Evolutionary conservation across 805 yeast species (phyloP).

Genomic region (Zygosaccharomyces lentus): DNA sequence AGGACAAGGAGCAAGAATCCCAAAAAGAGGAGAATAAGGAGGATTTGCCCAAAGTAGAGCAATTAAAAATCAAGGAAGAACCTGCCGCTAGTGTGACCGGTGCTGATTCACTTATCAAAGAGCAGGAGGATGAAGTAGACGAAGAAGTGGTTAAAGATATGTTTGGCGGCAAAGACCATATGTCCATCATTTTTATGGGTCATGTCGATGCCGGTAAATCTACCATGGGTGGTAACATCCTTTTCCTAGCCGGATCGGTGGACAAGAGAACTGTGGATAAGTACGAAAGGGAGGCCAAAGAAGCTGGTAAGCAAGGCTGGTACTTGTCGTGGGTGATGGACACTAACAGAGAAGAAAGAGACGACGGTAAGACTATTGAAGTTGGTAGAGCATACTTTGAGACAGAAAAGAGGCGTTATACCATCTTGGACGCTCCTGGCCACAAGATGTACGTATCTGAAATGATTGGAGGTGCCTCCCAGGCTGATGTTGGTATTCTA

Average conservation of each 20-base stretch:
- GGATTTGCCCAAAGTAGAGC: constrained; percentile 30
- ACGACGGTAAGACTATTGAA: constrained; percentile 98
- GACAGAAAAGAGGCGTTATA: constrained; percentile 96
- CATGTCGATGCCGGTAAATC: constrained; percentile 99
- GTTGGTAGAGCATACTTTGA: constrained; percentile 98
- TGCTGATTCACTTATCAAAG: constrained; percentile 55
- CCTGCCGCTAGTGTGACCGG: constrained; percentile 19
- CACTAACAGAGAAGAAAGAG: constrained; percentile 97
- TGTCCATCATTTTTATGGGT: constrained; percentile 97
- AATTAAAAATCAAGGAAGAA: constrained; percentile 30
- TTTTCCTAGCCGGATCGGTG: constrained; percentile 91
- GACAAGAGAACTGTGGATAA: constrained; percentile 98
- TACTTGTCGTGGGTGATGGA: constrained; percentile 99
- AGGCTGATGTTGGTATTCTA: constrained; percentile 96
- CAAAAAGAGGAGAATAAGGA: constrained; percentile 17
- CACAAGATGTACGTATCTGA: constrained; percentile 98
- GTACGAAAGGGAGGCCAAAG: constrained; percentile 97
- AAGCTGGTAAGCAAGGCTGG: constrained; percentile 99
- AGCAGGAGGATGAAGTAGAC: constrained; percentile 78
- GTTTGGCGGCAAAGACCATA: constrained; percentile 97
- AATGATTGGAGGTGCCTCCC: constrained; percentile 99
- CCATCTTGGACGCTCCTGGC: constrained; percentile 98
- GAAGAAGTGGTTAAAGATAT: constrained; percentile 83
- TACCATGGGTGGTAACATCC: constrained; percentile 97
- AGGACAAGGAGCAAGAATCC: constrained; percentile 15